These are phyloP conservation scores for Hypsizygus ulmarius DNA, from an alignment of 1,284 basidiomycete genomes.

Conservation along the genomic window DNA sequence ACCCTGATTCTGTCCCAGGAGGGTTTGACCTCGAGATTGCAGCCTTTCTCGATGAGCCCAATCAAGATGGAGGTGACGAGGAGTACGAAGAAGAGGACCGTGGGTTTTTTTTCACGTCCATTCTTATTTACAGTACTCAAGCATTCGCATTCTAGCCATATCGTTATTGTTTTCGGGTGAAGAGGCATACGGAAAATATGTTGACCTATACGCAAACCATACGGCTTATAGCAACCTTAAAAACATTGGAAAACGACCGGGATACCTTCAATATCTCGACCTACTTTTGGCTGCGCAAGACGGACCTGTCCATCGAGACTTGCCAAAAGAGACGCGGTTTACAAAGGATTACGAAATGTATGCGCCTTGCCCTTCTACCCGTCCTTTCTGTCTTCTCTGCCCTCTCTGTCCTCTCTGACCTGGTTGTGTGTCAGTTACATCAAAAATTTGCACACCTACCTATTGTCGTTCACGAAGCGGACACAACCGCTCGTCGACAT, in stretches of 20 bases:
- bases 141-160: constrained; percentile 54
- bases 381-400: constrained; percentile 1
- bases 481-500: constrained; percentile 88
- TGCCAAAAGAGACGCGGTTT: constrained; percentile 70
- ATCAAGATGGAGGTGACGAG: constrained; percentile 66
- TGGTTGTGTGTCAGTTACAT: constrained; percentile 63
- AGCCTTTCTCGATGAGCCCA: constrained; percentile 71
- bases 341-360: constrained; percentile 80
- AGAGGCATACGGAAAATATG: constrained; percentile 91
- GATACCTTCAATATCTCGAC: constrained; percentile 92
- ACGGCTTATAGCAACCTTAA: constrained; percentile 89
- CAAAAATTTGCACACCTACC: constrained; percentile 77
- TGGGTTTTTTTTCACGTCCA: constrained; percentile 37
- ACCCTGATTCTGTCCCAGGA: constrained; percentile 83
- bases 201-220: constrained; percentile 91
- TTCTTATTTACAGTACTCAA: constrained; percentile 15
- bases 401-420: constrained; percentile 14
- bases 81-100: constrained; percentile 81
- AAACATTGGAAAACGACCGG: constrained; percentile 73
- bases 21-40: constrained; percentile 81
- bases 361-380: constrained; percentile 27
- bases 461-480: constrained; percentile 84
- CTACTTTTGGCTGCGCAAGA: constrained; percentile 63
- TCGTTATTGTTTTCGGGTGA: constrained; percentile 93
- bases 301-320: constrained; percentile 63